Evolutionary conservation across 768 basidiomycete species (phyloP), one percentile per base, ranked within the genome.

Genomic region (Boletus reticulatus): DNA sequence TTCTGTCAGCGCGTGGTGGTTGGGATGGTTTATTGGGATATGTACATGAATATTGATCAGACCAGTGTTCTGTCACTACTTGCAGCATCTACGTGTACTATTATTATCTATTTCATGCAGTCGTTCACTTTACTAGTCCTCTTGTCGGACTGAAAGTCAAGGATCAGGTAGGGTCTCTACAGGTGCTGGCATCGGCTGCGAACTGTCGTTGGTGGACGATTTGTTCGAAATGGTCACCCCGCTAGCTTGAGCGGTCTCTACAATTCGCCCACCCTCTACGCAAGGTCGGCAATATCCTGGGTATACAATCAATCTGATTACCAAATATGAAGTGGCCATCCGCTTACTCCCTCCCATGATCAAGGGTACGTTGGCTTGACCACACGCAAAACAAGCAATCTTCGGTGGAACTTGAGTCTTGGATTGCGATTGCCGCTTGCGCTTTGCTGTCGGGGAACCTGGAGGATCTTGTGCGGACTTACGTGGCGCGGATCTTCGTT

Each of bases 321-420:
- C 5, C 24, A 46, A n/a, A 17, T 9, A 20, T 29, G 36, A 31
- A 14, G 38, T 14, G 24, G 12, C 7, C 10, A 19, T 36, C 43
- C 37, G 78, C 88, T 78, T 60, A 89, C 89, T 79, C 41, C 88
- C 89, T 54, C 87, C 87, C 66, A 85, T 76, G 50, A 89, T 81
- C n/a, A 91, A 75, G 8, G 89, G 89, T 14, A 90, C 88, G 63
- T 88, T 85, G 16, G 78, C 81, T 66, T 82, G 78, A 43, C 80
- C 79, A 67, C 88, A 91, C 7, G 80, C 71, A 38, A 78, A 71
- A 58, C 88, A 91, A 32, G 78, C 72, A 9, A 83, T 83, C 42
- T 74, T 71, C 1, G 75, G 72, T 11, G 81, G 76, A 14, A 57
- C 43, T 42, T 67, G 66, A 11, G 59, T 47, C 52, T 75, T 78